phyloP scores from a whole-genome alignment of 345 rosid genomes.

The Hibiscus trionum region DNA sequence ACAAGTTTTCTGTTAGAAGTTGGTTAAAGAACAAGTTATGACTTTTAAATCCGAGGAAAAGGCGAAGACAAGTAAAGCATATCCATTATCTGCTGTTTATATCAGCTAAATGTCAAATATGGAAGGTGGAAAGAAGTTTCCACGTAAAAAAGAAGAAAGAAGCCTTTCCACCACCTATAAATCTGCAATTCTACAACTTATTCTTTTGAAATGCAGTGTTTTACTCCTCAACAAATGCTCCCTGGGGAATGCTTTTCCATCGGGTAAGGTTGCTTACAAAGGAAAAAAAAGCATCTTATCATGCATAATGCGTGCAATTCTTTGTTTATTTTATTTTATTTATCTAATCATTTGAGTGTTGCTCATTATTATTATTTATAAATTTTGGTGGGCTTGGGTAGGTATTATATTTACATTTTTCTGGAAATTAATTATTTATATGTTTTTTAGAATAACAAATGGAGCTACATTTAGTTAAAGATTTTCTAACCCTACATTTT shows the following conservation, averaged over 20 bases:
- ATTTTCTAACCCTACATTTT: neutral
- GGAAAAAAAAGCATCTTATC: neutral
- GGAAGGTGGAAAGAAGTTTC: constrained; percentile 8
- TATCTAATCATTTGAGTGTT: neutral
- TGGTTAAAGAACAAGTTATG: too few species aligned
- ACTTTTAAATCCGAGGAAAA: too few species aligned
- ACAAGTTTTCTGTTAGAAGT: too few species aligned
- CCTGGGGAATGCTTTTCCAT: neutral
- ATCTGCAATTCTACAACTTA: neutral
- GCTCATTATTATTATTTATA: neutral
- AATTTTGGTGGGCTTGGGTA: neutral
- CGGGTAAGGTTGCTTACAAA: neutral
- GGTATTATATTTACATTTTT: neutral
- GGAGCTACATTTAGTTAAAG: neutral
- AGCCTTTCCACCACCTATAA: neutral
- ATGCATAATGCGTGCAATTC: neutral
- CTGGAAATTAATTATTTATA: neutral
- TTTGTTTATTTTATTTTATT: too few species aligned
- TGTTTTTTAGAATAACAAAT: neutral
- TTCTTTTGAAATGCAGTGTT: neutral
- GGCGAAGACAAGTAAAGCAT: too few species aligned
- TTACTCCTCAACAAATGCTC: neutral
- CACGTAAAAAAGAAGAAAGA: neutral
- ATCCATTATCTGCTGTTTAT: too few species aligned
- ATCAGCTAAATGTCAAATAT: neutral